Percentiles rank a stretch among this genome's conserved stretches.
Conservation (phyloP, 208 protist species). For the Porcisia deanei region DNA sequence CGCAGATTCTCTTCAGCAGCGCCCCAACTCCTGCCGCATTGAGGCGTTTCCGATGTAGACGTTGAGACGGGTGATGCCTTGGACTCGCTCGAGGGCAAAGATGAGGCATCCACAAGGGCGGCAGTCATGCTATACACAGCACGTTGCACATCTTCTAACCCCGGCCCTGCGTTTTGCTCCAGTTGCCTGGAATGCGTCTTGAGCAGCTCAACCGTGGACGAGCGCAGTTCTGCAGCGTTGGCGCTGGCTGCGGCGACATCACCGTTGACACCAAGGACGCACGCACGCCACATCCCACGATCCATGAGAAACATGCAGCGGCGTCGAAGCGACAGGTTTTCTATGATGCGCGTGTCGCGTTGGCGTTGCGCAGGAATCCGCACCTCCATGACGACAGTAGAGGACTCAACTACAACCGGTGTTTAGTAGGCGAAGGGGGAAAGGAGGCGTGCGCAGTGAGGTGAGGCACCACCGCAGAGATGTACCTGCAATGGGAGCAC, state of each 20-base stretch:
- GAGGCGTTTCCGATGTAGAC: neutral
- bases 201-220: conserved; percentile 7
- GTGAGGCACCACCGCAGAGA: neutral
- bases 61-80: neutral
- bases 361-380: neutral
- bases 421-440: neutral
- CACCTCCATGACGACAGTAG: neutral
- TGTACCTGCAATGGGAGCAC: too few relatives aligned
- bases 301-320: conserved; percentile 76
- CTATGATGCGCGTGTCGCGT: conserved; percentile 21
- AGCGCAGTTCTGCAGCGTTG: conserved; percentile 2
- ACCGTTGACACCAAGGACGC: conserved; percentile 1
- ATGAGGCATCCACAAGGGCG: neutral
- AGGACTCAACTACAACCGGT: too few relatives aligned
- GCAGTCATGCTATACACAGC: neutral
- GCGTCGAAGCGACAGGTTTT: conserved; percentile 61
- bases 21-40: neutral
- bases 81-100: neutral
- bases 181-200: neutral
- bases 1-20: neutral
- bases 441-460: neutral
- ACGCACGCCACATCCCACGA: conserved; percentile 23
- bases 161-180: neutral
- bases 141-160: neutral
- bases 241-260: neutral